Conservation (phyloP, 1,139 yeast genomes). For the Blastobotrys serpentis region DNA sequence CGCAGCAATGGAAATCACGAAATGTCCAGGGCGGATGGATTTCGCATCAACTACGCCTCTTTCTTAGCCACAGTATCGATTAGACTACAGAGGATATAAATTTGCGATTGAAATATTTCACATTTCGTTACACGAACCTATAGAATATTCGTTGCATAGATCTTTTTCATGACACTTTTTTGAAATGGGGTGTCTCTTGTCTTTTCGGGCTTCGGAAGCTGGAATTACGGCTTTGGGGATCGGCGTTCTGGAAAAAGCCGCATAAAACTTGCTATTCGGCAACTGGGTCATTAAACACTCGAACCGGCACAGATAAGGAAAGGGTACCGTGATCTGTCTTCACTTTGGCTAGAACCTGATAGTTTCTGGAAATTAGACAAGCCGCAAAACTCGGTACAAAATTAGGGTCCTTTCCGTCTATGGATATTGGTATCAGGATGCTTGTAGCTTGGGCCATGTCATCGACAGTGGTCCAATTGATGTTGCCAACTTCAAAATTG, state of each 20-base stretch:
- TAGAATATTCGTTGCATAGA: too few species aligned
- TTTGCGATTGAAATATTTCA: too few species aligned
- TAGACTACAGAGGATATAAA: too few species aligned
- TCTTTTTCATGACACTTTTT: too few species aligned
- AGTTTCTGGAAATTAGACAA: neutral
- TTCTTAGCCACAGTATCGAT: neutral
- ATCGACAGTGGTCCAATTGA: neutral
- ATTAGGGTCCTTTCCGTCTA: neutral
- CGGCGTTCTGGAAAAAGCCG: constrained; percentile 2
- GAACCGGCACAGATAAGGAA: neutral
- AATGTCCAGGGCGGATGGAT: neutral
- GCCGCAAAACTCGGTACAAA: neutral
- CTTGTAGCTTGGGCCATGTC: neutral
- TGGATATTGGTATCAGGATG: neutral
- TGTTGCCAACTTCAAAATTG: neutral
- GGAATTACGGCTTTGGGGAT: too few species aligned
- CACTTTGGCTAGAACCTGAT: constrained; percentile 1
- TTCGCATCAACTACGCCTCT: too few species aligned
- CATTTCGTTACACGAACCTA: too few species aligned
- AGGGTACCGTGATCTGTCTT: neutral
- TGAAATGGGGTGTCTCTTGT: too few species aligned
- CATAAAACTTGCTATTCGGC: neutral
- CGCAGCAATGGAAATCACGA: constrained; percentile 2
- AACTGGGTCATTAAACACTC: constrained; percentile 1
- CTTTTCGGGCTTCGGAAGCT: too few species aligned